phyloP scores from a whole-genome alignment of 106 monocot species.

The Acorus gramineus region DNA sequence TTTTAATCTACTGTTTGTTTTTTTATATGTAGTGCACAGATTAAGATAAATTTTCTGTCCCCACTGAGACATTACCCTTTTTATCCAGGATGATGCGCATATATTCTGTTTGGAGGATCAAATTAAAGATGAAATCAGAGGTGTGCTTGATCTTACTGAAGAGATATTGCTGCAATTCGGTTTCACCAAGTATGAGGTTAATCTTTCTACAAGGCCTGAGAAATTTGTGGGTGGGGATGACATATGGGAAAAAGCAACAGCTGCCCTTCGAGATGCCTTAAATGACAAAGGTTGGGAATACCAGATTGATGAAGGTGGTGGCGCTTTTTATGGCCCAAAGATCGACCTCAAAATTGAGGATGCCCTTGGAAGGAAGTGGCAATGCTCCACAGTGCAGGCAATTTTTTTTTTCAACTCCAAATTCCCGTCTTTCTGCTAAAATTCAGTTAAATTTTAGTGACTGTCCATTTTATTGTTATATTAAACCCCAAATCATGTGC shows the following conservation, averaged over 20 bases:
- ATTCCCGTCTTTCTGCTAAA: background rate
- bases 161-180: conserved; percentile 86
- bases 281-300: conserved; percentile 90
- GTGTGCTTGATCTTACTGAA: conserved; percentile 92
- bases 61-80: background rate
- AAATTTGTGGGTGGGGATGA: conserved; percentile 78
- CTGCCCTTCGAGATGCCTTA: conserved; percentile 67
- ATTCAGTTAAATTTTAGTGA: background rate
- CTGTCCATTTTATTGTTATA: background rate
- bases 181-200: conserved; percentile 78
- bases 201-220: conserved; percentile 86
- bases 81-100: conserved; percentile 80
- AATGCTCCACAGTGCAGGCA: conserved; percentile 93
- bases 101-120: conserved; percentile 91
- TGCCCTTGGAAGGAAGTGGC: conserved; percentile 96
- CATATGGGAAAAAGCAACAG: conserved; percentile 90
- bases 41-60: background rate
- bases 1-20: background rate
- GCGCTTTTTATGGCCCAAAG: conserved; percentile 98
- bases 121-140: conserved; percentile 77
- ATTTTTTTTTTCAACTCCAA: conserved; percentile 1
- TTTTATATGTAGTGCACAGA: background rate
- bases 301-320: conserved; percentile 93
- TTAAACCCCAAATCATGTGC: too few relatives aligned
- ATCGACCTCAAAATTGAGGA: conserved; percentile 98